Base-by-base conservation (phyloP, 2,329 filamentous ascomycete genomes). In the Claviceps fusiformis region DNA sequence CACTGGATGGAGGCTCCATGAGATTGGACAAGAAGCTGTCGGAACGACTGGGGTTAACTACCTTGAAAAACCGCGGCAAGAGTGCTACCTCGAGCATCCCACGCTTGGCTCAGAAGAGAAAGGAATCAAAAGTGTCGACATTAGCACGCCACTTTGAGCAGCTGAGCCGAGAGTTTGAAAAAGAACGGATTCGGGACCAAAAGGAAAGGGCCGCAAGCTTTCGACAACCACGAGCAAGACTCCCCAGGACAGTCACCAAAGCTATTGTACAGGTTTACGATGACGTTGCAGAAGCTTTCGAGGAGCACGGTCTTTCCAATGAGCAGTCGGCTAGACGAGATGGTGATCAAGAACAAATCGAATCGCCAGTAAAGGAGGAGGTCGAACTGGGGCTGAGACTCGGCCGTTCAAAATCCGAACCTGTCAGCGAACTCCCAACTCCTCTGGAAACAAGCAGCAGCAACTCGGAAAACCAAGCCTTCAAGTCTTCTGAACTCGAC, bases 131-230 rank as follows among this genome's bases (percentile, higher is more conserved):
- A 63, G 93, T 98, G 2, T 95, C 90, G 9, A 90, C 85, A n/a
- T 76, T 98, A 52, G 89, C 93, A 19, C 89, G 89, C 62, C 93
- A 97, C 67, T 97, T 98, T 65, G 95, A 98, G 69, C 91, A 97
- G 68, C 77, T 98, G 55, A 96, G 90, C 62, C 85, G 91, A 29
- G 95, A 98, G 65, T 98, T 98, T 61, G 90, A 96, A 65, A 95
- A 92, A 63, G 92, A 98, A 70, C 82, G 93, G 48, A 81, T 95
- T 61, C 85, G 87, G 51, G 92, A 97, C 67, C 82, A 88, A 60
- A 86, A 85, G 63, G 86, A 90, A 67, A 77, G 89, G 57, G 87
- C 89, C 31, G 87, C 88, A 49, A 89, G 85, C 64, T 83, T 86
- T 65, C 75, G 78, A 47, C 76, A 80, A 67, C 88, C 89, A 15